phyloP scores from a whole-genome alignment of 2,329 filamentous ascomycete species.

The Lecanicillium sp. region DNA sequence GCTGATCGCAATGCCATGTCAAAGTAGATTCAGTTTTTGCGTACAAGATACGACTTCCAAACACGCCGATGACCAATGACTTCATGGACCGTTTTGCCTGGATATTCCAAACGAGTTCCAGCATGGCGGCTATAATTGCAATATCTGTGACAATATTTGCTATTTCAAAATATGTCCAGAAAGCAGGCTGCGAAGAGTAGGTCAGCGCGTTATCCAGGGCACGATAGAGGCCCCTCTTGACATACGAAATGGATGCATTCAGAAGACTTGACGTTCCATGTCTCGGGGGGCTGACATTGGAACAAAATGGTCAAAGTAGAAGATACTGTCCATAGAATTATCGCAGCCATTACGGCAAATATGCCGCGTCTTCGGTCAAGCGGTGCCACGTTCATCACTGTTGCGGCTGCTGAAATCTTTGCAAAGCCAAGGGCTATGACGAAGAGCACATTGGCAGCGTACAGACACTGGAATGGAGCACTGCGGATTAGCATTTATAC shows the following conservation, averaged over 20 bases:
- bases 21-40: background rate
- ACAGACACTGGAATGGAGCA: background rate
- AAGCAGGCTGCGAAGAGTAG: background rate
- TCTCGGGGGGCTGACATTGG: conserved; percentile 1
- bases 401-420: conserved; percentile 5
- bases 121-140: background rate
- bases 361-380: conserved; percentile 5
- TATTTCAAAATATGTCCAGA: conserved; percentile 8
- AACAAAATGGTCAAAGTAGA: background rate
- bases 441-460: conserved; percentile 6
- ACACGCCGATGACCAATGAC: conserved; percentile 1
- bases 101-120: conserved; percentile 4
- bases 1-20: background rate
- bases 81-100: conserved; percentile 6
- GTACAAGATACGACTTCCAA: conserved; percentile 8
- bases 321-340: background rate
- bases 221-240: background rate
- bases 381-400: conserved; percentile 7
- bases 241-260: conserved; percentile 8
- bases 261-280: background rate
- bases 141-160: conserved; percentile 5
- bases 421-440: background rate
- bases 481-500: background rate
- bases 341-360: conserved; percentile 2
- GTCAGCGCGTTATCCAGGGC: background rate